Percentiles rank a stretch among this genome's conserved stretches.
Conservation (phyloP, 768 basidiomycete species). For the Chalciporus pseudorubinellus region DNA sequence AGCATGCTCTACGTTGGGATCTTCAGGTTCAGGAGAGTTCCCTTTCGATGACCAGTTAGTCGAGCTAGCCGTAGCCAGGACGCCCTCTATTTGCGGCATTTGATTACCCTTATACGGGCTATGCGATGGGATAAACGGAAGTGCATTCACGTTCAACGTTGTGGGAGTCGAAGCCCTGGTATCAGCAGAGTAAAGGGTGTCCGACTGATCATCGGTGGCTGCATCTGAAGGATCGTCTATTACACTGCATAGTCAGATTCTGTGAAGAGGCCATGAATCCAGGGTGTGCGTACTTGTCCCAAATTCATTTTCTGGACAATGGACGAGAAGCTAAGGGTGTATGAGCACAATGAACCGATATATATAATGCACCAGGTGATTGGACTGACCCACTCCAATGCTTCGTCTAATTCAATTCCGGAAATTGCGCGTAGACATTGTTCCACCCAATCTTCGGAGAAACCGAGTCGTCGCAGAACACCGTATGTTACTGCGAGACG, state of each 20-base stretch:
- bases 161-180: conserved; percentile 7
- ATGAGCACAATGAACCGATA: conserved; percentile 7
- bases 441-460: conserved; percentile 62
- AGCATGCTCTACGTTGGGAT: conserved; percentile 64
- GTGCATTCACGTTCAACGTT: conserved; percentile 41
- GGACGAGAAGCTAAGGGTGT: conserved; percentile 53
- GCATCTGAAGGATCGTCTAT: conserved; percentile 16
- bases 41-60: conserved; percentile 25
- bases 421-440: conserved; percentile 66
- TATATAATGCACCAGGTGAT: neutral
- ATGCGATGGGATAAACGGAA: conserved; percentile 37
- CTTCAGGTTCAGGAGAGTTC: conserved; percentile 41
- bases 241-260: conserved; percentile 1
- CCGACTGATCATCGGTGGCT: neutral
- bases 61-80: conserved; percentile 6
- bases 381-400: conserved; percentile 80
- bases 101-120: neutral
- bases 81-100: neutral
- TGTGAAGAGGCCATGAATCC: neutral
- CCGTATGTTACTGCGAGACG: conserved; percentile 81
- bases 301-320: conserved; percentile 62
- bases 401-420: conserved; percentile 80
- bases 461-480: conserved; percentile 74
- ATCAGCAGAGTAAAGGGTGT: neutral
- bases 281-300: conserved; percentile 30